These are phyloP conservation scores for Cladophialophora bantiana DNA, from an alignment of 2,329 filamentous ascomycete species.

Conservation along the genomic window DNA sequence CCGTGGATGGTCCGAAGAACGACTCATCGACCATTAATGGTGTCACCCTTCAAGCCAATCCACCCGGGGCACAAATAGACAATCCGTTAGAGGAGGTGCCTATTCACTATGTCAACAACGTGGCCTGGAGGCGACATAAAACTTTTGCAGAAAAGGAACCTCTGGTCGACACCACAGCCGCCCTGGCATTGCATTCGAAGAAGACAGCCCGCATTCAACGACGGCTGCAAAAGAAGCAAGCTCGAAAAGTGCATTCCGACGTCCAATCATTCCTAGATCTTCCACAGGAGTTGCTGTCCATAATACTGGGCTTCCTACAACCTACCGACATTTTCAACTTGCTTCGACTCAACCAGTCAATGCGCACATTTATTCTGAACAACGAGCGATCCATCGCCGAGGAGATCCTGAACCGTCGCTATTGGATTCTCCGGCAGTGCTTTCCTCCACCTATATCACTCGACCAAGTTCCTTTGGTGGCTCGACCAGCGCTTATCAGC, in stretches of 20 bases:
- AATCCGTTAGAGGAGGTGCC: conserved; percentile 2
- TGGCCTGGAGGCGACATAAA: conserved; percentile 5
- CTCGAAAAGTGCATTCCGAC: conserved; percentile 29
- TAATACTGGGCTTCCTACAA: conserved; percentile 32
- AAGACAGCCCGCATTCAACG: conserved; percentile 35
- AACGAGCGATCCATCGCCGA: conserved; percentile 36
- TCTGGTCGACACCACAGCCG: conserved; percentile 37
- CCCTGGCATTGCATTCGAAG: conserved; percentile 36
- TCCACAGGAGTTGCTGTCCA: conserved; percentile 34
- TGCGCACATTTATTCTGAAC: conserved; percentile 32
- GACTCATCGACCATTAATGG: neutral
- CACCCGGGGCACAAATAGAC: neutral
- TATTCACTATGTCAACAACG: conserved; percentile 16
- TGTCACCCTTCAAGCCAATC: neutral
- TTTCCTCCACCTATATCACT: conserved; percentile 37
- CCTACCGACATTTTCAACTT: conserved; percentile 35
- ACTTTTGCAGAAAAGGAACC: conserved; percentile 30
- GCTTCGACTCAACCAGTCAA: conserved; percentile 29
- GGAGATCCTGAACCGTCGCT: conserved; percentile 32
- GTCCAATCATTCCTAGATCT: conserved; percentile 37
- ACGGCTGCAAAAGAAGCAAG: conserved; percentile 34
- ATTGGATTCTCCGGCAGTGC: conserved; percentile 38
- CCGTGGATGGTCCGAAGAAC: neutral
- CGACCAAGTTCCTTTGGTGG: conserved; percentile 27
- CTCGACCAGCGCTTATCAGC: conserved; percentile 34